phyloP scores from a whole-genome alignment of 2,329 filamentous ascomycete genomes.

The Colletotrichum sp. region DNA sequence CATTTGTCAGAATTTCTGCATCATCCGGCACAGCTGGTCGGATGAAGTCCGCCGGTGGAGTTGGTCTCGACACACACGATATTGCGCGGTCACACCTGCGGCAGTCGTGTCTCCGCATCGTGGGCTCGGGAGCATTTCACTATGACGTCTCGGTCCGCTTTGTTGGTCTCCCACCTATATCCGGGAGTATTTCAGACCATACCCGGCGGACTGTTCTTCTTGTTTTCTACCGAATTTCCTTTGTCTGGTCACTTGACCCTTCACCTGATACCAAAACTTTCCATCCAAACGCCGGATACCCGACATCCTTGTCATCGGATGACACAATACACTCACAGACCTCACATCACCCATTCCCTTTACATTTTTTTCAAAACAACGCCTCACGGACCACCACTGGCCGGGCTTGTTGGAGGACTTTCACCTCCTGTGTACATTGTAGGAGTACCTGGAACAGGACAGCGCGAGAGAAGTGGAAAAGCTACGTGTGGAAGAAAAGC shows the following conservation, averaged over 20 bases:
- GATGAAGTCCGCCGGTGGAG: constrained; percentile 3
- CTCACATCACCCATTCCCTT: constrained; percentile 16
- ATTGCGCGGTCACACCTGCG: background rate
- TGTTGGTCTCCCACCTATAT: constrained; percentile 9
- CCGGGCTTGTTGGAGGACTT: constrained; percentile 13
- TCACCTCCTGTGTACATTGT: constrained; percentile 18
- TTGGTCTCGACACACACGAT: constrained; percentile 1
- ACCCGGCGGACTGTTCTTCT: constrained; percentile 5
- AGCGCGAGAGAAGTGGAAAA: constrained; percentile 3
- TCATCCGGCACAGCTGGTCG: constrained; percentile 1
- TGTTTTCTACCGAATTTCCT: constrained; percentile 10
- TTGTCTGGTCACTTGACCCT: constrained; percentile 20
- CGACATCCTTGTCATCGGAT: constrained; percentile 21
- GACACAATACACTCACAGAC: constrained; percentile 17
- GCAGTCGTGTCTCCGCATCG: constrained; percentile 1
- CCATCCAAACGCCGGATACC: constrained; percentile 17
- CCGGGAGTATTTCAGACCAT: constrained; percentile 4
- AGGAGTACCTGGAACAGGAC: constrained; percentile 8
- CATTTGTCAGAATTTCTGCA: constrained; percentile 21
- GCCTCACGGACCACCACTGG: constrained; percentile 10
- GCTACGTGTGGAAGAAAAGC: constrained; percentile 20
- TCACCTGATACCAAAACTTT: constrained; percentile 21
- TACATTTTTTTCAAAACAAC: constrained; percentile 16
- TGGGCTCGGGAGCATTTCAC: constrained; percentile 15
- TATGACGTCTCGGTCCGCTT: constrained; percentile 12